Percentiles rank a stretch among this genome's conserved stretches.
Conservation (phyloP, 2,329 filamentous ascomycete species). For the Chaetomium strumarium region DNA sequence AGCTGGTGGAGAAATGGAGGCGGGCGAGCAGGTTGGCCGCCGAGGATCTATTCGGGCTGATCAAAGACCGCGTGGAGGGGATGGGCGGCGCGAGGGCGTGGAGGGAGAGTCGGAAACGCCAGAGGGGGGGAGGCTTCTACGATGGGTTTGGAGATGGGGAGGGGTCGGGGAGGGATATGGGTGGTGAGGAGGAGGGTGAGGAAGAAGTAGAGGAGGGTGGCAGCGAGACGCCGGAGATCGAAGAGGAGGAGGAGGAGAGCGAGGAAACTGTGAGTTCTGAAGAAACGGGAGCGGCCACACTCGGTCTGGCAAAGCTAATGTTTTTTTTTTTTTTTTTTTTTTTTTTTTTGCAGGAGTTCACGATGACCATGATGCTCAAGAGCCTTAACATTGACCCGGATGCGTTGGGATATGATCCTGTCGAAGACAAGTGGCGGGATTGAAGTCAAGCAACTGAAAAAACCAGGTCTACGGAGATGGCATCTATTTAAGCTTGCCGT, state of each 20-base stretch:
- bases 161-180: background rate
- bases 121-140: conserved; percentile 14
- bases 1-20: conserved; percentile 56
- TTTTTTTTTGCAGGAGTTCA: conserved; percentile 31
- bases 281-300: background rate
- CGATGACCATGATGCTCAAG: conserved; percentile 35
- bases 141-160: conserved; percentile 3
- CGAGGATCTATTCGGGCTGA: conserved; percentile 59
- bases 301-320: conserved; percentile 1
- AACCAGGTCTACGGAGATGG: background rate
- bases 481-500: background rate
- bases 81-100: conserved; percentile 34
- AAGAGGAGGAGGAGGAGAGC: conserved; percentile 12
- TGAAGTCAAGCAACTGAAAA: conserved; percentile 4
- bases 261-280: conserved; percentile 14
- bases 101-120: conserved; percentile 25
- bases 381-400: conserved; percentile 33
- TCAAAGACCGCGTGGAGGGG: conserved; percentile 49
- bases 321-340: too few relatives aligned
- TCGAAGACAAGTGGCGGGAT: conserved; percentile 28
- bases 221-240: background rate
- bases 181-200: conserved; percentile 3
- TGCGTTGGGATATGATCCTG: conserved; percentile 31
- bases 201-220: conserved; percentile 4
- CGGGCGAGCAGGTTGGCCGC: conserved; percentile 55